Evolutionary conservation across 805 yeast genomes (phyloP).

Genomic region (Brettanomyces nanus): DNA sequence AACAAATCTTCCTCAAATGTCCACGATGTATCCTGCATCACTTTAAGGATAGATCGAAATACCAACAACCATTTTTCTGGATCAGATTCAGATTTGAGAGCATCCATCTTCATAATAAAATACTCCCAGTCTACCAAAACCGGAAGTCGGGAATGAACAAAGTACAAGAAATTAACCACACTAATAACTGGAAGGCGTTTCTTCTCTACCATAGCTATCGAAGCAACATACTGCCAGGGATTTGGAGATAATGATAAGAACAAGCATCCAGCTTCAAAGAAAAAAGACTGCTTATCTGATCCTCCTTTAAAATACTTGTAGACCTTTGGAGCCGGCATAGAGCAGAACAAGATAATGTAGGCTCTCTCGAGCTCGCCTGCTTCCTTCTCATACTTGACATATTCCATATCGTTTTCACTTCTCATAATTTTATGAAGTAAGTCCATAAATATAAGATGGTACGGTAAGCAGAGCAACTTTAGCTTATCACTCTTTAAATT

Average conservation of each 20-base stretch:
- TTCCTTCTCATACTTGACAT: constrained; percentile 5
- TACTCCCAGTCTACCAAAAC: constrained; percentile 26
- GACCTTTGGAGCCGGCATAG: constrained; percentile 12
- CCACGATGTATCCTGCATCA: constrained; percentile 21
- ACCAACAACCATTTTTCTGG: constrained; percentile 9
- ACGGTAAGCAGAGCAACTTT: constrained; percentile 16
- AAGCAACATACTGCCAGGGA: constrained; percentile 21
- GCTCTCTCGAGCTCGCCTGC: constrained; percentile 6
- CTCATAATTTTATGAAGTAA: constrained; percentile 13
- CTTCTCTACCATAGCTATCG: constrained; percentile 5
- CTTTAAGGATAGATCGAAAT: constrained; percentile 14
- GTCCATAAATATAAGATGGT: constrained; percentile 13
- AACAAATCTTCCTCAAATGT: constrained; percentile 23
- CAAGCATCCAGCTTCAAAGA: constrained; percentile 17
- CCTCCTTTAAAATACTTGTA: constrained; percentile 8
- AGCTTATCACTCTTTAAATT: constrained; percentile 5
- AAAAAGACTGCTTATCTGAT: constrained; percentile 6
- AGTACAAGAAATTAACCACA: constrained; percentile 19
- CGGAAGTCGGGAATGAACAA: constrained; percentile 15
- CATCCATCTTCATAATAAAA: constrained; percentile 17
- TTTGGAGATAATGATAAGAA: constrained; percentile 15
- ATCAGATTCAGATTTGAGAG: constrained; percentile 3
- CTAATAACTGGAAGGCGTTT: constrained; percentile 9
- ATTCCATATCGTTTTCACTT: constrained; percentile 3
- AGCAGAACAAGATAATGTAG: constrained; percentile 13